These are phyloP conservation scores for Falciphora oryzae DNA, from an alignment of 2,329 filamentous ascomycete species.

Conservation along the genomic window DNA sequence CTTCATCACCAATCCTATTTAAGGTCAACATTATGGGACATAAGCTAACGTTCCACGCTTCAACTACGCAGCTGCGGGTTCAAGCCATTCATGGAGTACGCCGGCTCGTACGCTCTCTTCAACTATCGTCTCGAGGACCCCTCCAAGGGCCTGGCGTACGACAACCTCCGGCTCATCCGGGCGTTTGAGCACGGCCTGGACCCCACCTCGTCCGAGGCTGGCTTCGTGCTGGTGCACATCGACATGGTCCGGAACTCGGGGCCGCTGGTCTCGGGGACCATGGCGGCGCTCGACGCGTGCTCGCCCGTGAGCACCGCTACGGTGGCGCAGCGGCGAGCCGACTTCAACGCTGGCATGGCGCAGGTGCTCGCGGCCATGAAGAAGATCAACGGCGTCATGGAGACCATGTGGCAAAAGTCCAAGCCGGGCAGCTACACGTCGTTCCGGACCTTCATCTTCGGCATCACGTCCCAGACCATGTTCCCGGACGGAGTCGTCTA, in stretches of 20 bases:
- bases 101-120: slow-evolving; percentile 62
- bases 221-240: slow-evolving; percentile 92
- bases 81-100: slow-evolving; percentile 89
- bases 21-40: slow-evolving; percentile 26
- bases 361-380: slow-evolving; percentile 58
- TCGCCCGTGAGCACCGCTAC: slow-evolving; percentile 26
- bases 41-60: not conserved
- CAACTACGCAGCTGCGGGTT: slow-evolving; percentile 47
- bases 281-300: slow-evolving; percentile 56
- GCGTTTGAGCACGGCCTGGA: slow-evolving; percentile 89
- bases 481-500: slow-evolving; percentile 90
- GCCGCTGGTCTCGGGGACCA: slow-evolving; percentile 65
- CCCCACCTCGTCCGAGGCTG: slow-evolving; percentile 81
- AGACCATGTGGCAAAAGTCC: slow-evolving; percentile 83
- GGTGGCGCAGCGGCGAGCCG: slow-evolving; percentile 35
- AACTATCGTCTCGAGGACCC: slow-evolving; percentile 60
- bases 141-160: slow-evolving; percentile 49
- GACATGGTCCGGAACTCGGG: slow-evolving; percentile 91
- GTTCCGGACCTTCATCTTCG: slow-evolving; percentile 96
- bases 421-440: slow-evolving; percentile 78
- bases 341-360: slow-evolving; percentile 59
- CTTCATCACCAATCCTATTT: not conserved
- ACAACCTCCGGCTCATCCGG: slow-evolving; percentile 75
- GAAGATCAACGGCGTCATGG: slow-evolving; percentile 75
- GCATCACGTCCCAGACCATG: slow-evolving; percentile 90